A percentile compares a stretch with the other conserved stretches of the same genome.
Evolutionary conservation across 1,139 yeast genomes (phyloP).

Genomic region (Diutina rugosa): DNA sequence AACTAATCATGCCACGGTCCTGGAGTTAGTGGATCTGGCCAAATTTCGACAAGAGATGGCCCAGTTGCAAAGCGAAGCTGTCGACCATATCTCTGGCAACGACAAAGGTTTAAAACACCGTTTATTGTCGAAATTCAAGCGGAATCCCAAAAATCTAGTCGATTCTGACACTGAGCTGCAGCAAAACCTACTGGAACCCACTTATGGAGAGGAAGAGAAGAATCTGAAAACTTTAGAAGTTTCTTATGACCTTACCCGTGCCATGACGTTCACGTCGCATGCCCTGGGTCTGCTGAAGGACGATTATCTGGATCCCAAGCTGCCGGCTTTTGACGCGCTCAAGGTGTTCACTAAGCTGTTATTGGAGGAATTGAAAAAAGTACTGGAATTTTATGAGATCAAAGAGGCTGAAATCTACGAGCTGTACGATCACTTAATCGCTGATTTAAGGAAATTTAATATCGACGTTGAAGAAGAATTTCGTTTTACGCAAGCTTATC

Average conservation of each 20-base stretch:
- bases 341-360: slow-evolving; percentile 37
- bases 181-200: neutral
- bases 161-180: neutral
- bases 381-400: slow-evolving; percentile 37
- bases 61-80: neutral
- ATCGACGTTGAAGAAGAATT: slow-evolving; percentile 18
- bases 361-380: slow-evolving; percentile 41
- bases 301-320: neutral
- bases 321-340: slow-evolving; percentile 24
- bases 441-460: slow-evolving; percentile 20
- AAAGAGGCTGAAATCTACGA: slow-evolving; percentile 36
- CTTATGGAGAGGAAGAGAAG: neutral
- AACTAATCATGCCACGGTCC: slow-evolving; percentile 12
- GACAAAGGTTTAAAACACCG: neutral
- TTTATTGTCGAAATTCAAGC: neutral
- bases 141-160: neutral
- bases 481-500: slow-evolving; percentile 16
- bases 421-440: slow-evolving; percentile 32
- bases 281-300: neutral
- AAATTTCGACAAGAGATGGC: neutral
- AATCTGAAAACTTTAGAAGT: neutral
- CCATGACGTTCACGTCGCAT: neutral
- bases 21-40: slow-evolving; percentile 14
- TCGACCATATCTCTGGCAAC: neutral
- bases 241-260: neutral